A percentile compares a stretch with the other conserved stretches of the same genome.
phyloP scores from a whole-genome alignment of 2,329 filamentous ascomycete genomes.

The Penicillium crustosum region DNA sequence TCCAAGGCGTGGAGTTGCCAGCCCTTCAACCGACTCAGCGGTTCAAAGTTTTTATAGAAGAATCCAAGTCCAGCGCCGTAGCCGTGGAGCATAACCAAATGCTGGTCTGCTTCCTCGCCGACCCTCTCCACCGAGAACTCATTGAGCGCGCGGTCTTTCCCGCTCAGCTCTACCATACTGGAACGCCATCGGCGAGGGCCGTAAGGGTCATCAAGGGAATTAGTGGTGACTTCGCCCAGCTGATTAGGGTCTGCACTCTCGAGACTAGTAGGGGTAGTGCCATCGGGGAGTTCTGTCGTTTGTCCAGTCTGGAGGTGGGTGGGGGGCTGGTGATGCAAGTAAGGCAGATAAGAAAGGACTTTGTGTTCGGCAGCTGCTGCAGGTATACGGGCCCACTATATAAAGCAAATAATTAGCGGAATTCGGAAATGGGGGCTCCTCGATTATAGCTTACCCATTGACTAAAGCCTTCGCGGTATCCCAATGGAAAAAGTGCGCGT shows the following conservation, averaged over 20 bases:
- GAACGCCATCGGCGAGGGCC: constrained; percentile 85
- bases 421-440: constrained; percentile 6
- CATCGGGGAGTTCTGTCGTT: constrained; percentile 29
- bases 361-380: constrained; percentile 82
- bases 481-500: constrained; percentile 67
- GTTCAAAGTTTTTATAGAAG: constrained; percentile 98
- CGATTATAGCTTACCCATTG: constrained; percentile 71
- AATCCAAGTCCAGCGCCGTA: constrained; percentile 96
- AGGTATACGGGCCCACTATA: constrained; percentile 79
- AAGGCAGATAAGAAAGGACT: constrained; percentile 82
- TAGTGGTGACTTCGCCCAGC: constrained; percentile 47
- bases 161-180: constrained; percentile 77
- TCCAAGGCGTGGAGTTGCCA: constrained; percentile 95
- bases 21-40: constrained; percentile 71
- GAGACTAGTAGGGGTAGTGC: constrained; percentile 31
- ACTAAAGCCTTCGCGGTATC: constrained; percentile 85
- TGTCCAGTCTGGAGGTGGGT: constrained; percentile 64
- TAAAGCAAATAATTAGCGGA: constrained; percentile 18
- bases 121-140: constrained; percentile 88
- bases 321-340: constrained; percentile 67
- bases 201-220: constrained; percentile 67
- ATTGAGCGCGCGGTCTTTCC: constrained; percentile 84
- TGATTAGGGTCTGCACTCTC: constrained; percentile 40
- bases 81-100: constrained; percentile 91
- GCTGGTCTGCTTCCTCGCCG: constrained; percentile 76